These are phyloP conservation scores for Cucurbita argyrosperma DNA, from an alignment of 306 rosid genomes.

Conservation along the genomic window DNA sequence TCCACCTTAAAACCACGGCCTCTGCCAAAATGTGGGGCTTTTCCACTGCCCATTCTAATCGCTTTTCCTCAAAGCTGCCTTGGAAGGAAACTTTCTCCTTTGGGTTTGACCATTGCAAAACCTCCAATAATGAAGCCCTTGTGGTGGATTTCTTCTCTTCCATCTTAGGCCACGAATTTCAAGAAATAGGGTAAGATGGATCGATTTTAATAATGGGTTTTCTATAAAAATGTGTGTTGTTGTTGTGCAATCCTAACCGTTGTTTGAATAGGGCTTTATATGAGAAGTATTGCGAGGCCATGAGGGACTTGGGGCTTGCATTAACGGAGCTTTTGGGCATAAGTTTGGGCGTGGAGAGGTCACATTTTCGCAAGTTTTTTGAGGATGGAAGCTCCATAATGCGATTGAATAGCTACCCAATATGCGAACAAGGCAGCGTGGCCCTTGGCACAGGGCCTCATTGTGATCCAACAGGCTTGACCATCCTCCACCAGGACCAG, in stretches of 20 bases:
- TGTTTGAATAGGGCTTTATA: constrained; percentile 16
- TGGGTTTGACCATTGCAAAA: constrained; percentile 1
- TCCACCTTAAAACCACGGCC: constrained; percentile 14
- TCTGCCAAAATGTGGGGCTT: constrained; percentile 32
- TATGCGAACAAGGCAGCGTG: constrained; percentile 30
- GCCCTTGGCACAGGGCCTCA: constrained; percentile 72
- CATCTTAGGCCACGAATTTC: neutral
- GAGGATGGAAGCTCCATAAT: constrained; percentile 43
- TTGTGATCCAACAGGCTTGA: constrained; percentile 63
- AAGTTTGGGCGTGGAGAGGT: constrained; percentile 43
- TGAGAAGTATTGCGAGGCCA: constrained; percentile 46
- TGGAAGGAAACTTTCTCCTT: constrained; percentile 86
- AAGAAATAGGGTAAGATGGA: neutral
- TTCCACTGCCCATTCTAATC: constrained; percentile 57
- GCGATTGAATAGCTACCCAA: constrained; percentile 72
- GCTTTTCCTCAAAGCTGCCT: constrained; percentile 50
- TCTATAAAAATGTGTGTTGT: no score
- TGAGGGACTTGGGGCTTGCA: constrained; percentile 37
- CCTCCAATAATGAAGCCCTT: neutral
- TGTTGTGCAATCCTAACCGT: no score
- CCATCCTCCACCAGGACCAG: constrained; percentile 61
- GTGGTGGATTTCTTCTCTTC: neutral
- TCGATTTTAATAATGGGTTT: no score
- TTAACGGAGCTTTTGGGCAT: constrained; percentile 46
- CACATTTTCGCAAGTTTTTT: constrained; percentile 31